phyloP scores from a whole-genome alignment of 176 grass and related monocot genomes.

The Oryza brachyantha region DNA sequence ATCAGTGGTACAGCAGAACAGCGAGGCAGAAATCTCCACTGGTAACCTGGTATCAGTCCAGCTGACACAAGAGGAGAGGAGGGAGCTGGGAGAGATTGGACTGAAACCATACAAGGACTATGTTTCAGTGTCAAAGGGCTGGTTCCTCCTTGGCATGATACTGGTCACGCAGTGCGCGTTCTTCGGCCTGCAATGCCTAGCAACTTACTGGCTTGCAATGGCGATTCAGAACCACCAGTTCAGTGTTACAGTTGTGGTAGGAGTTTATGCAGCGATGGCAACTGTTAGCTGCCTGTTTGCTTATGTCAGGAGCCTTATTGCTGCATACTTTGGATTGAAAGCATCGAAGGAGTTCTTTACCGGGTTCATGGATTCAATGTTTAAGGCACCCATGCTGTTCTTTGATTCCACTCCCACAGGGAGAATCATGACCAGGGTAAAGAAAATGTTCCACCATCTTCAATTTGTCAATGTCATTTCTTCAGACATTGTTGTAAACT shows the following conservation, averaged over 20 bases:
- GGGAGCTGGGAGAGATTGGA: constrained; percentile 59
- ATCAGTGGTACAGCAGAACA: constrained; percentile 23
- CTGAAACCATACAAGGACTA: constrained; percentile 66
- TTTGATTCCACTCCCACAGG: constrained; percentile 84
- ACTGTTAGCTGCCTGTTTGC: constrained; percentile 70
- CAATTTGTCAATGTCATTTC: neutral
- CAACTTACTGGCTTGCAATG: constrained; percentile 77
- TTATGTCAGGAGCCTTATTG: constrained; percentile 63
- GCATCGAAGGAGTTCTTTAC: constrained; percentile 85
- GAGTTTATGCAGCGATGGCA: constrained; percentile 61
- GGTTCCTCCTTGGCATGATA: constrained; percentile 49
- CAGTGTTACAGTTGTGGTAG: constrained; percentile 37
- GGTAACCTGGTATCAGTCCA: constrained; percentile 28
- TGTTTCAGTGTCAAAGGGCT: constrained; percentile 46
- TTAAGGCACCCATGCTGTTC: constrained; percentile 84
- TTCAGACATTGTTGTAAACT: neutral
- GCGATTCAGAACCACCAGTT: constrained; percentile 43
- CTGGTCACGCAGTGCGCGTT: constrained; percentile 48
- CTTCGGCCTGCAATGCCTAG: constrained; percentile 55
- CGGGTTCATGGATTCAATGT: constrained; percentile 80
- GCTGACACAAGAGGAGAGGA: constrained; percentile 70
- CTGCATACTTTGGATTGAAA: constrained; percentile 74
- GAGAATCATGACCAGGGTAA: constrained; percentile 74
- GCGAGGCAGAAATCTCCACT: constrained; percentile 29
- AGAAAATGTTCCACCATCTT: constrained; percentile 28